Percentiles rank a stretch among this genome's conserved stretches.
Conservation (phyloP, 2,329 filamentous ascomycete species). For the Dothideomycetes sp. region DNA sequence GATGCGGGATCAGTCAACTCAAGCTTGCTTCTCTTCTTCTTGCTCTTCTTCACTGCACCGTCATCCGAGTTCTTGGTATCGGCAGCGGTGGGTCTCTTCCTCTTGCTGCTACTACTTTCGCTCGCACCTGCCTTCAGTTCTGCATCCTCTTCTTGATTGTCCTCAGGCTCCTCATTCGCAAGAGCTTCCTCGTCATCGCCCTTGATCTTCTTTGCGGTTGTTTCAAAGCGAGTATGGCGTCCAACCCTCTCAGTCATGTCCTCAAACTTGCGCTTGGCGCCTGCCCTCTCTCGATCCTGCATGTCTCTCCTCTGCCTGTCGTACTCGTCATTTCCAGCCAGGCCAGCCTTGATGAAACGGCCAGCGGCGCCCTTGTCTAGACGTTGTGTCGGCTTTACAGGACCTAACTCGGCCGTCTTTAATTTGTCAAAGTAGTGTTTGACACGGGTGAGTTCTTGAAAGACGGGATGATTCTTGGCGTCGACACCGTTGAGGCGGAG, state of each 20-base stretch:
- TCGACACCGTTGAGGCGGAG: constrained; percentile 69
- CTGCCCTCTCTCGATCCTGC: constrained; percentile 23
- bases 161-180: constrained; percentile 8
- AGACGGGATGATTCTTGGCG: constrained; percentile 75
- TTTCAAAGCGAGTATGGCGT: constrained; percentile 23
- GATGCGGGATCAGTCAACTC: constrained; percentile 4
- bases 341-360: constrained; percentile 70
- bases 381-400: constrained; percentile 45
- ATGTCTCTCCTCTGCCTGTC: constrained; percentile 28
- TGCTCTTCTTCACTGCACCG: constrained; percentile 7
- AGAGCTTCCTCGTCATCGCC: constrained; percentile 14
- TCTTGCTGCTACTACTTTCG: background rate
- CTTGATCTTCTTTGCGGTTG: constrained; percentile 21
- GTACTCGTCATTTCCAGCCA: constrained; percentile 44
- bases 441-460: constrained; percentile 73
- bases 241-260: constrained; percentile 18
- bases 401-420: constrained; percentile 58
- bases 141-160: background rate
- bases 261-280: constrained; percentile 25
- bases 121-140: background rate
- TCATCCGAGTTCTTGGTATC: background rate
- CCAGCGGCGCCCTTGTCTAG: constrained; percentile 66
- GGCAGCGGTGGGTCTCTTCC: background rate
- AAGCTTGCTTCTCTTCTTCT: constrained; percentile 11
- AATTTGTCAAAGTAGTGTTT: constrained; percentile 92